phyloP scores from a whole-genome alignment of 441 rosid genomes.

The Erysimum cheiri region DNA sequence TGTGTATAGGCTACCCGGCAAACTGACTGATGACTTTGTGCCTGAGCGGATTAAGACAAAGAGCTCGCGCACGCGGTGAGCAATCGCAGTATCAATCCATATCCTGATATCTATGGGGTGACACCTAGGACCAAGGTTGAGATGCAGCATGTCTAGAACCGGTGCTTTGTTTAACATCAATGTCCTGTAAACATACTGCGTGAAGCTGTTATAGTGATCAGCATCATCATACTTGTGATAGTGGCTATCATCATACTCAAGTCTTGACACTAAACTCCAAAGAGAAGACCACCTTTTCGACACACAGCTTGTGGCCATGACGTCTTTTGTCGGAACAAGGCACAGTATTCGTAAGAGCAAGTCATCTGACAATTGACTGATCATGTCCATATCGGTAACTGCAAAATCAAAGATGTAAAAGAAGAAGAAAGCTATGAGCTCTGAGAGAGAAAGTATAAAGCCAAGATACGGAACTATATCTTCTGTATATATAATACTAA shows the following conservation, averaged over 20 bases:
- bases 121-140: constrained; percentile 1
- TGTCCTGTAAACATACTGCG: background rate
- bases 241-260: background rate
- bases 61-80: constrained; percentile 14
- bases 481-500: too few relatives aligned
- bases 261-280: background rate
- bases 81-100: constrained; percentile 13
- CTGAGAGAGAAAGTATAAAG: background rate
- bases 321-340: constrained; percentile 4
- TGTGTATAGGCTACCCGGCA: constrained; percentile 22
- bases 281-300: constrained; percentile 1
- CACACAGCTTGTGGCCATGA: background rate
- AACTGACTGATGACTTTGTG: background rate
- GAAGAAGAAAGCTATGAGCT: background rate
- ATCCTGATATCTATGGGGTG: background rate
- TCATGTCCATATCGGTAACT: background rate
- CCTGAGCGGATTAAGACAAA: background rate
- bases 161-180: background rate
- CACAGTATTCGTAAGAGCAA: background rate
- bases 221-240: background rate
- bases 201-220: background rate
- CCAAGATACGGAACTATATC: background rate
- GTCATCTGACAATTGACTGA: background rate
- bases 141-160: background rate
- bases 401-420: background rate